Base-by-base conservation (phyloP, 768 basidiomycete species). In the Suillus tomentosus region DNA sequence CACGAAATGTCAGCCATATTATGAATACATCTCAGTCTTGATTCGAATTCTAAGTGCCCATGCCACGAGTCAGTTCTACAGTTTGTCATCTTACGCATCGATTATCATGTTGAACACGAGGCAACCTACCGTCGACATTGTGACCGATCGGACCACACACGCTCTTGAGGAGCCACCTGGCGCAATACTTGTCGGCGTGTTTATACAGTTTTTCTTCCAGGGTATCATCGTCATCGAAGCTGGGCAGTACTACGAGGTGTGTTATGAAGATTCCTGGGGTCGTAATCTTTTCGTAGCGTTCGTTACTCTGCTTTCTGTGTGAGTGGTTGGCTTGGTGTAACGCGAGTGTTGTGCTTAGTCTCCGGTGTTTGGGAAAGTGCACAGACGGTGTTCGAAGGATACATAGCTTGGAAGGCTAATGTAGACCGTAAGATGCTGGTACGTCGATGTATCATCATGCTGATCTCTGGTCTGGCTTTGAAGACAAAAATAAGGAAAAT, bases 141-240 rank as follows among this genome's bases (percentile, higher is more conserved):
- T 34, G 11, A 6, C 61, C 22, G 42, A 63, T 42, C 63, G 69
- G 58, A 62, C 66, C 42, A 62, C 59, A 43, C 68, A 74, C 62
- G 73, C 73, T 34, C 61, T 66, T 1, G 75, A 71, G 61, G 66
- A 69, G 39, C 63, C 77, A 51, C 78, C 78, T 27, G 79, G 79
- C 19, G 78, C 79, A 3, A 79, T 85, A 34, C 74, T 86, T 24
- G 61, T 84, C 45, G 80, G 80, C 66, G 79, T 77, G 14, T 71
- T 85, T 27, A 56, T 84, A 17, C 84, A 85, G 61, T 80, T 81
- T 5, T 79, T 86, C 58, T 79, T 81, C 34, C 76, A 83, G 7
- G 81, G 81, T 2, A 78, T 81, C 57, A 73, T 82, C 22, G 66
- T 80, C 6, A 74, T 76, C 37, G 79, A 82, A 67, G 78, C 72